Evolutionary conservation across 2,329 filamentous ascomycete species (phyloP).

Genomic region (Alternaria triticina): DNA sequence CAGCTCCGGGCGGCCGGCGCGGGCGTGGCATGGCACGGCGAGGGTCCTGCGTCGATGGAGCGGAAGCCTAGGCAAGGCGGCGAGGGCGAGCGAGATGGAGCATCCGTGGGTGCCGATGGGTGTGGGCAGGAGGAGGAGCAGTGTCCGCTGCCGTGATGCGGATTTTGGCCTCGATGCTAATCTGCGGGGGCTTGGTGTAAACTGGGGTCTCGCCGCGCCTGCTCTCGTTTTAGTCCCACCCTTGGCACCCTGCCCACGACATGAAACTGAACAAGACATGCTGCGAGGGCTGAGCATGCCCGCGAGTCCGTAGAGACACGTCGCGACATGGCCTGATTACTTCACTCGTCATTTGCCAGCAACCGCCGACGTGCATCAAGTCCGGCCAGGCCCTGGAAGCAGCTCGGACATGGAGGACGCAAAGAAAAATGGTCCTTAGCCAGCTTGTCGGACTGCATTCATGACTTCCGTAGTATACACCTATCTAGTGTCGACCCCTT

Average conservation of each 20-base stretch:
- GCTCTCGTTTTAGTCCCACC: constrained; percentile 21
- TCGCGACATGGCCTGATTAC: background rate
- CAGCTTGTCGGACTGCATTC: constrained; percentile 27
- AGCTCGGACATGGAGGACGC: background rate
- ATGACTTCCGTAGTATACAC: constrained; percentile 37
- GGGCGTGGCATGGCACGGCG: constrained; percentile 49
- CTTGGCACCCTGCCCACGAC: background rate
- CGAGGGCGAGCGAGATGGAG: constrained; percentile 36
- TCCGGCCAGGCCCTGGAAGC: background rate
- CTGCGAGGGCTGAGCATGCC: background rate
- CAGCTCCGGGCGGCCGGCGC: constrained; percentile 50
- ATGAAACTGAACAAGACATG: constrained; percentile 4
- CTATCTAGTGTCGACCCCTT: constrained; percentile 31
- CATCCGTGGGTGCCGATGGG: constrained; percentile 35
- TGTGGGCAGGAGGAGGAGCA: constrained; percentile 15
- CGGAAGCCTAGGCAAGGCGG: constrained; percentile 40
- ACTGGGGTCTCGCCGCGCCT: constrained; percentile 20
- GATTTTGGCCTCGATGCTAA: constrained; percentile 30
- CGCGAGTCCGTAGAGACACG: background rate
- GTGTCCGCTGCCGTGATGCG: constrained; percentile 4
- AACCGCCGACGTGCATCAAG: background rate
- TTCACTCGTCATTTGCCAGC: background rate
- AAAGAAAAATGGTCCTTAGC: background rate
- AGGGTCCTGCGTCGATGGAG: constrained; percentile 28
- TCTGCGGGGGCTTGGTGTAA: constrained; percentile 30